phyloP scores from a whole-genome alignment of 345 rosid species.

The Sonneratia alba region DNA sequence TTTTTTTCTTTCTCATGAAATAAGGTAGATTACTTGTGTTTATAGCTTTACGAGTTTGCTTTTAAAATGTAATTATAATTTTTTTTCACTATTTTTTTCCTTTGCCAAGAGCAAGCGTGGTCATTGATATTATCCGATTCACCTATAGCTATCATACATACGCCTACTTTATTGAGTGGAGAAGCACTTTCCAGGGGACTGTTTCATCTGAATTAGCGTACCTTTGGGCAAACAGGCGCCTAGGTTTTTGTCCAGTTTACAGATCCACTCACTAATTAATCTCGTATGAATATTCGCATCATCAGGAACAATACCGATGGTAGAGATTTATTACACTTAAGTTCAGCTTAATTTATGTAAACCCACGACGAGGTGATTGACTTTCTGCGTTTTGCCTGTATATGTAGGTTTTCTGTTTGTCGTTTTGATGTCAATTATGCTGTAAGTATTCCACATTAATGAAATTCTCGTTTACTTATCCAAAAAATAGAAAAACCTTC shows the following conservation, averaged over 20 bases:
- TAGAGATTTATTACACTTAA: neutral
- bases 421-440: neutral
- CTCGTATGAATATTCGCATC: neutral
- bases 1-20: neutral
- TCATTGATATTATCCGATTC: neutral
- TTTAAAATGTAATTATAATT: neutral
- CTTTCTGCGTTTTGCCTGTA: neutral
- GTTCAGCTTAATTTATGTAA: neutral
- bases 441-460: too few species aligned
- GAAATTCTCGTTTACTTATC: too few species aligned
- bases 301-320: neutral
- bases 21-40: neutral
- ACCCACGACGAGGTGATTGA: neutral
- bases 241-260: neutral
- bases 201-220: neutral
- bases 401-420: too few species aligned
- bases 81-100: neutral
- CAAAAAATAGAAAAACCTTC: neutral
- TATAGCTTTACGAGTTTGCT: neutral
- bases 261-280: neutral
- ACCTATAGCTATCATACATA: neutral
- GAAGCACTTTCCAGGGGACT: neutral
- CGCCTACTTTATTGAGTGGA: constrained; percentile 2
- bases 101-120: neutral
- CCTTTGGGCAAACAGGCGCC: neutral